Evolutionary conservation across 306 rosid species (phyloP).

Genomic region (Sindora glabra): DNA sequence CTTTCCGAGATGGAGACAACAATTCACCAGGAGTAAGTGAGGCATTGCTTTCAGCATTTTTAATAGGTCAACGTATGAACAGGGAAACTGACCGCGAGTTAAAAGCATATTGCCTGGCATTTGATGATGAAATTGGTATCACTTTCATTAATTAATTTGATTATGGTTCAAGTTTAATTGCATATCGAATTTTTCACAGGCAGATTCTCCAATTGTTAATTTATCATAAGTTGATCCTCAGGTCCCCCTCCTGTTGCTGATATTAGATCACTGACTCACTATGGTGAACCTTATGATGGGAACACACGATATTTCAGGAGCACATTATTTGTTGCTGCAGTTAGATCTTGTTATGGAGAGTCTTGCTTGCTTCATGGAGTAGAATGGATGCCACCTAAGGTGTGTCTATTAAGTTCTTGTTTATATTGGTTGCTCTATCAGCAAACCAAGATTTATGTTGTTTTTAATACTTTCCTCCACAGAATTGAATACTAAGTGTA

Average conservation of each 20-base stretch:
- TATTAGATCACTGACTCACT: slow-evolving; percentile 83
- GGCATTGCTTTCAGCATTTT: slow-evolving; percentile 82
- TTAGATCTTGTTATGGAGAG: slow-evolving; percentile 89
- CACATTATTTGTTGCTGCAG: slow-evolving; percentile 89
- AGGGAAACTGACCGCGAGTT: slow-evolving; percentile 90
- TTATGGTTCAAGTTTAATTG: background rate
- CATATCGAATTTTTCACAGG: background rate
- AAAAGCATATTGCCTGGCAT: slow-evolving; percentile 93
- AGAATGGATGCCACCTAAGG: slow-evolving; percentile 98
- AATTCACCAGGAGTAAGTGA: slow-evolving; percentile 53
- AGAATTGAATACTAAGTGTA: background rate
- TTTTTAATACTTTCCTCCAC: background rate
- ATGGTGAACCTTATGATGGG: slow-evolving; percentile 96
- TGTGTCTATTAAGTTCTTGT: slow-evolving; percentile 18
- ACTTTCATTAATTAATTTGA: slow-evolving; percentile 11
- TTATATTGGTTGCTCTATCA: background rate
- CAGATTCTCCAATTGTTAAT: slow-evolving; percentile 6
- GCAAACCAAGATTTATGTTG: background rate
- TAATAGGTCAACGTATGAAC: slow-evolving; percentile 97
- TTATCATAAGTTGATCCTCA: slow-evolving; percentile 25
- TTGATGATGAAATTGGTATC: slow-evolving; percentile 84
- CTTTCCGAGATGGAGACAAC: slow-evolving; percentile 32
- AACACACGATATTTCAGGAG: slow-evolving; percentile 95
- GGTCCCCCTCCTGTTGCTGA: slow-evolving; percentile 86
- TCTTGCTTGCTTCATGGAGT: slow-evolving; percentile 91